phyloP scores from a whole-genome alignment of 306 rosid species.

The Vigna radiata region DNA sequence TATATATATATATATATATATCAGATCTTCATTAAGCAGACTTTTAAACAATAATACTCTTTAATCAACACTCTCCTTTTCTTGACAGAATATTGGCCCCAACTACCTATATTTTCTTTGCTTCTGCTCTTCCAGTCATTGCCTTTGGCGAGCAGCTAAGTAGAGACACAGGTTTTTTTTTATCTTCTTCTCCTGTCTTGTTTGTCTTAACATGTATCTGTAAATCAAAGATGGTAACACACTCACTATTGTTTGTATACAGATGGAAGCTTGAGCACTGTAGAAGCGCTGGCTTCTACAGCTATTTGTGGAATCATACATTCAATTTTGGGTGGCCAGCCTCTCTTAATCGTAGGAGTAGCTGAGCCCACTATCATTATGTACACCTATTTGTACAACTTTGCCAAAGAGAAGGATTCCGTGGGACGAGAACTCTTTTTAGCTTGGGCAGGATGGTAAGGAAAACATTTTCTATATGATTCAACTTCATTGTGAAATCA shows the following conservation, averaged over 20 bases:
- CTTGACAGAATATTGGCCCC: slow-evolving; percentile 77
- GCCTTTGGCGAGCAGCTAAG: slow-evolving; percentile 78
- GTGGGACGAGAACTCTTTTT: slow-evolving; percentile 70
- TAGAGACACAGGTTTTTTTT: slow-evolving; percentile 66
- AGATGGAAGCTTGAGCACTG: slow-evolving; percentile 92
- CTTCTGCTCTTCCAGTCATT: slow-evolving; percentile 88
- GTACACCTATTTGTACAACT: slow-evolving; percentile 84
- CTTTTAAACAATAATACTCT: neutral
- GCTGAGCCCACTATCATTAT: slow-evolving; percentile 94
- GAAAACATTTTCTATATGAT: neutral
- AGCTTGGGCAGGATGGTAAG: slow-evolving; percentile 94
- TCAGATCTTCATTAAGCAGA: neutral
- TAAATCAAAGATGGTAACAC: too few species aligned
- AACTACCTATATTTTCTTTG: slow-evolving; percentile 75
- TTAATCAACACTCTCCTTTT: slow-evolving; percentile 20
- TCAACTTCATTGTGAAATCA: slow-evolving; percentile 6
- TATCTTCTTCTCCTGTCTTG: neutral
- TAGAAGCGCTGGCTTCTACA: slow-evolving; percentile 87
- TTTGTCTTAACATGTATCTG: neutral
- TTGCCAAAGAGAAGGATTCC: slow-evolving; percentile 61
- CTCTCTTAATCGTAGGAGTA: slow-evolving; percentile 82
- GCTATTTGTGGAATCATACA: slow-evolving; percentile 93
- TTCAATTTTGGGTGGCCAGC: slow-evolving; percentile 87
- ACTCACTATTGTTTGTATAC: slow-evolving; percentile 20
- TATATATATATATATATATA: too few species aligned